Conservation (phyloP, 805 yeast species). For the Candida tallmaniae region DNA sequence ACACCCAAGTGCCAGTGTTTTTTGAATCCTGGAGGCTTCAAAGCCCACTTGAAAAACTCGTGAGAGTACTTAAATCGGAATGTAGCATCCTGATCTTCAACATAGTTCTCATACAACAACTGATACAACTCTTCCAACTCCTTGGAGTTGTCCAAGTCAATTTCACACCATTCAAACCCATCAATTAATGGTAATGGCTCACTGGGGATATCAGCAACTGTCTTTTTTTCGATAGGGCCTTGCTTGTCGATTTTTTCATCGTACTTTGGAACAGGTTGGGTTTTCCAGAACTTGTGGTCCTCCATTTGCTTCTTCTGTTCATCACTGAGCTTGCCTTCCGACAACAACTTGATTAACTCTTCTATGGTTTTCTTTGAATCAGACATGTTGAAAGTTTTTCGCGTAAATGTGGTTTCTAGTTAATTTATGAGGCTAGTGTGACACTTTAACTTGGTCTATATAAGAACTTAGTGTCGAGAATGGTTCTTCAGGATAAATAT, state of each 20-base stretch:
- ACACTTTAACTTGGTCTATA: not conserved
- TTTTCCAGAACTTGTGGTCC: constrained; percentile 95
- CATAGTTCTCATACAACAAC: constrained; percentile 82
- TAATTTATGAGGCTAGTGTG: no score
- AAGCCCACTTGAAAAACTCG: constrained; percentile 86
- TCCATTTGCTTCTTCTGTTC: constrained; percentile 69
- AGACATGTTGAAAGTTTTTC: not conserved
- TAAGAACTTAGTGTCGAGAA: not conserved
- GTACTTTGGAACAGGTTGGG: constrained; percentile 87
- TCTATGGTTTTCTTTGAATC: constrained; percentile 40
- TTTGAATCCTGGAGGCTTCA: constrained; percentile 90
- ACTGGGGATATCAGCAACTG: constrained; percentile 66
- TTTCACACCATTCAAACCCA: constrained; percentile 86
- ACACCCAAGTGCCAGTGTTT: constrained; percentile 93
- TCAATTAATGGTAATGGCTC: constrained; percentile 65
- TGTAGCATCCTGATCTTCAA: constrained; percentile 88
- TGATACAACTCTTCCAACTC: constrained; percentile 76
- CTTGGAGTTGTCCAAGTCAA: constrained; percentile 51
- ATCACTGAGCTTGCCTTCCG: constrained; percentile 51
- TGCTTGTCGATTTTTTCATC: constrained; percentile 63
- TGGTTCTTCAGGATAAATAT: constrained; percentile 27
- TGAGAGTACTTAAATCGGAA: constrained; percentile 87
- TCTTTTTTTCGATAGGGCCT: constrained; percentile 80
- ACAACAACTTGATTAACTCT: constrained; percentile 53
- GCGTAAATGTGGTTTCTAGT: not conserved